Base-by-base conservation (phyloP, 768 basidiomycete species). In the Collybia nuda region DNA sequence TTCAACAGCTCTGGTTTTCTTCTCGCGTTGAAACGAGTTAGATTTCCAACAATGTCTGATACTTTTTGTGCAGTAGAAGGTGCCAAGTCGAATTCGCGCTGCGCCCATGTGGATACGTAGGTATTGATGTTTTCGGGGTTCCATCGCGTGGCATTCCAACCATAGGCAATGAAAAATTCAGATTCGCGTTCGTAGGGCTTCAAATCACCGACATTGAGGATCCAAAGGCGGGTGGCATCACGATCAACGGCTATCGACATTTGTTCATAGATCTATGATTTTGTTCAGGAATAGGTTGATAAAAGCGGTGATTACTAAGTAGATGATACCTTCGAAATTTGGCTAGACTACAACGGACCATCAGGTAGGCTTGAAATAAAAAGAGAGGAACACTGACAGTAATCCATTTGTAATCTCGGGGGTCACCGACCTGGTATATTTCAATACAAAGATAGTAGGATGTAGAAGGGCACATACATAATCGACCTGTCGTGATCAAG, bases 181-280 rank as follows among this genome's bases (percentile, higher is more conserved):
- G 74, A 83, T 45, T 84, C 79, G 45, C 85, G 79, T 56, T 90
- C 88, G 53, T 84, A 84, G 2, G 85, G 86, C 62, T 88, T 88
- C 45, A 90, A 66, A 56, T 88, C 86, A 14, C 88, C 88, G 48
- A 90, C 86, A 61, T 88, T 90, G 48, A 90, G 64, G 39, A 90
- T 77, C 85, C 85, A 88, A 40, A 90, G 67, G 14, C 72, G 72
- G 11, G 71, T 77, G 6, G 84, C 84, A 22, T 82, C 70, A 22
- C 81, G 78, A 15, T 79, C 77, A 11, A 81, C 73, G 0, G 85
- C 82, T 18, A 86, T 70, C 19, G 83, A 82, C 76, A 90, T 77
- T 70, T 88, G 85, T 55, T 90, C 84, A 63, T 78, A 82, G 6
- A 79, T 74, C 80, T 81, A 46, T 5, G 23, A 18, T 24, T 41